Evolutionary conservation across 768 basidiomycete species (phyloP).

Genomic region (Tricholomella constricta): DNA sequence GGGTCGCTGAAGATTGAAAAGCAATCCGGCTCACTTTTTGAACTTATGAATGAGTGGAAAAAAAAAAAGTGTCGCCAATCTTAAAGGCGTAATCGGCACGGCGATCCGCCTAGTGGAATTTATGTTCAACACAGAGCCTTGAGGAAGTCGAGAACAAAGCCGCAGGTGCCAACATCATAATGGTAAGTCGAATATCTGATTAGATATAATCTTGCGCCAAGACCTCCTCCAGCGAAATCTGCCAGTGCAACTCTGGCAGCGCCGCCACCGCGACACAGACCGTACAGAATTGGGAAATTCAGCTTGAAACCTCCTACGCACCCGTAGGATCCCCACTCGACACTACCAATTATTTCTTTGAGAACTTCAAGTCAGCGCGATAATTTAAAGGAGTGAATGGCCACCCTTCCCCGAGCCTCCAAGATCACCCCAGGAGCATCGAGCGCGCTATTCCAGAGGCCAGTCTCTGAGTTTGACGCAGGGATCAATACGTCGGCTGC

Average conservation of each 20-base stretch:
- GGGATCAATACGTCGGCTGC: slow-evolving; percentile 78
- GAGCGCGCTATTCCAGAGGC: slow-evolving; percentile 20
- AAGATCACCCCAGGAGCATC: slow-evolving; percentile 14
- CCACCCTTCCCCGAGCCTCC: slow-evolving; percentile 19
- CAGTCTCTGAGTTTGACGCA: slow-evolving; percentile 64
- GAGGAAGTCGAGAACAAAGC: too few relatives aligned
- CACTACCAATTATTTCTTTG: neutral
- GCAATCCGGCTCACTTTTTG: too few relatives aligned
- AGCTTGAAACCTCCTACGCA: neutral
- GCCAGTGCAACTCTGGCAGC: too few relatives aligned
- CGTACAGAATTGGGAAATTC: neutral
- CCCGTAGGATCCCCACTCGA: too few relatives aligned
- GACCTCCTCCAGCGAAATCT: too few relatives aligned
- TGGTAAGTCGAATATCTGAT: neutral
- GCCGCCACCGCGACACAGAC: neutral
- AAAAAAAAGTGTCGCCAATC: too few relatives aligned
- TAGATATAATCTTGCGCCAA: neutral
- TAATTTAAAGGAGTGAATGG: slow-evolving; percentile 15
- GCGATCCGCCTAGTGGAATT: too few relatives aligned
- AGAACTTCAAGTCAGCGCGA: too few relatives aligned
- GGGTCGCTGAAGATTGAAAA: too few relatives aligned
- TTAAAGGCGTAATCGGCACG: too few relatives aligned
- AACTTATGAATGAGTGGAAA: too few relatives aligned
- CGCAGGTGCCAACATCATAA: too few relatives aligned
- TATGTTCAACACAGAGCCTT: neutral